A percentile compares a stretch with the other conserved stretches of the same genome.
Conservation (phyloP, 768 basidiomycete species). For the Mycena floridula region DNA sequence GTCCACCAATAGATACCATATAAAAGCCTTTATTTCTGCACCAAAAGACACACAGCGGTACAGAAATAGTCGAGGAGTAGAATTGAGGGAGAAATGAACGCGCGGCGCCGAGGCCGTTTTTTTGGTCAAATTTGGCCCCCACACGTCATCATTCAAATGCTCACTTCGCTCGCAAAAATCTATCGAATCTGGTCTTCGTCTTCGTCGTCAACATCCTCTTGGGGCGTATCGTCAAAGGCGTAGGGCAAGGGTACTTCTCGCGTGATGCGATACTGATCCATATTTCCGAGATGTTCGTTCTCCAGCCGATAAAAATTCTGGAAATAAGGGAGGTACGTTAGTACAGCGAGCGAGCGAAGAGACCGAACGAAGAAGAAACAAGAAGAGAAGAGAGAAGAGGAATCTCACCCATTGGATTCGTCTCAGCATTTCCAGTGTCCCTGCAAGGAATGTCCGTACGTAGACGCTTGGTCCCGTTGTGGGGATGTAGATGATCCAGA, state of each 20-base stretch:
- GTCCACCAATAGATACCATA: too few relatives aligned
- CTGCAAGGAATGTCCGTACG: constrained; percentile 62
- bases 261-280: constrained; percentile 87
- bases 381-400: constrained; percentile 3
- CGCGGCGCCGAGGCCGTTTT: too few relatives aligned
- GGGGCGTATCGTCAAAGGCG: constrained; percentile 38
- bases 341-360: too few relatives aligned
- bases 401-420: constrained; percentile 80
- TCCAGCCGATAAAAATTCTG: constrained; percentile 53
- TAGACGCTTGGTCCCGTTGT: constrained; percentile 36
- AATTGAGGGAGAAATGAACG: too few relatives aligned
- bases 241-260: constrained; percentile 85
- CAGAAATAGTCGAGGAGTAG: too few relatives aligned
- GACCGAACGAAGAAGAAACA: too few relatives aligned
- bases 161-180: too few relatives aligned
- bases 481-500: constrained; percentile 79
- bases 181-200: constrained; percentile 39
- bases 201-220: constrained; percentile 40
- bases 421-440: constrained; percentile 68
- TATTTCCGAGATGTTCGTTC: constrained; percentile 90
- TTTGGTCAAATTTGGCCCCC: too few relatives aligned
- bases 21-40: too few relatives aligned
- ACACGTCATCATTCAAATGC: neutral
- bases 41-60: too few relatives aligned
- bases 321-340: neutral